Evolutionary conservation across 179 eudicot species (phyloP).

Genomic region (Drosera spatulata): DNA sequence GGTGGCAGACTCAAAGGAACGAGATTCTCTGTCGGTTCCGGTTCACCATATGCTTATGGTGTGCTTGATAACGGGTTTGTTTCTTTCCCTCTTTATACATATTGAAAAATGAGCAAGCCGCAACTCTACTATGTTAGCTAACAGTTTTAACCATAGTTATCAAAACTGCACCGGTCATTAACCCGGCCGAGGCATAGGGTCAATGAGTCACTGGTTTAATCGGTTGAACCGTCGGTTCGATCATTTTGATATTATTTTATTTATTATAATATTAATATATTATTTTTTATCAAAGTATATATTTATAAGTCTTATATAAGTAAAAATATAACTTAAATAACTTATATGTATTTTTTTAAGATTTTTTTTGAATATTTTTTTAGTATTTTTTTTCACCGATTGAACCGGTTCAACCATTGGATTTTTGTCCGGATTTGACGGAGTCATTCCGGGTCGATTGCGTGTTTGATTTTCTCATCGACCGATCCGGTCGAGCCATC

Average conservation of each 20-base stretch:
- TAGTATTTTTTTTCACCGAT: too few species aligned
- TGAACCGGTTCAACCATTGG: too few species aligned
- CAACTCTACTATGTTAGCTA: background rate
- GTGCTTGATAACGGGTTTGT: slow-evolving; percentile 88
- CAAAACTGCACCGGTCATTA: background rate
- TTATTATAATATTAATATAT: too few species aligned
- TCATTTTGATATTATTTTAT: too few species aligned
- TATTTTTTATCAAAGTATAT: too few species aligned
- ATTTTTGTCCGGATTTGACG: too few species aligned
- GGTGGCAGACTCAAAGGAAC: slow-evolving; percentile 95
- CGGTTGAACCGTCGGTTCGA: too few species aligned
- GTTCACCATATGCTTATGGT: slow-evolving; percentile 99
- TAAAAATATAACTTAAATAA: too few species aligned
- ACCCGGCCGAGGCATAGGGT: background rate
- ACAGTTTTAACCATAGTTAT: background rate
- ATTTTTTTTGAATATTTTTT: background rate
- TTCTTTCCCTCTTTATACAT: slow-evolving; percentile 3
- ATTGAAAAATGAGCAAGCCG: background rate
- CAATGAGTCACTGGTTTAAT: background rate
- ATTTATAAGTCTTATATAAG: too few species aligned
- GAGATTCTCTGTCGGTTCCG: slow-evolving; percentile 96
- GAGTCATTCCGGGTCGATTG: too few species aligned
- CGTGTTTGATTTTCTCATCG: too few species aligned
- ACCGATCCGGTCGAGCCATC: too few species aligned
- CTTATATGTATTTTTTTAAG: background rate